Base-by-base conservation (phyloP, 345 rosid genomes). In the Luvunga scandens region DNA sequence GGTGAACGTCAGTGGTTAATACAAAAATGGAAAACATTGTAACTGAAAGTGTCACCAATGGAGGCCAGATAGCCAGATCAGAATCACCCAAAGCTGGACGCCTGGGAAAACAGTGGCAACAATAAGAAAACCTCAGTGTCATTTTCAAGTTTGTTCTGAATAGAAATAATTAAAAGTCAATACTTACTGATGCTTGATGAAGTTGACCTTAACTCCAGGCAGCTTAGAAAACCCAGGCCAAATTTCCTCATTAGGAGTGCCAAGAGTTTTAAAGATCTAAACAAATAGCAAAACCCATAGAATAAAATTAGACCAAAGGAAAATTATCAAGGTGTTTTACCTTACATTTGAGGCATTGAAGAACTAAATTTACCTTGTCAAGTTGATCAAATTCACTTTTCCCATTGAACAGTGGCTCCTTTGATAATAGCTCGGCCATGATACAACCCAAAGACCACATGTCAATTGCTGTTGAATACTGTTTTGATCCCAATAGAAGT, bases 391-490 rank as follows among this genome's bases (percentile, higher is more conserved):
- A 82, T 85, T 96, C 99, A 71, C 93, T 89, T 88, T 91, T 96
- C 74, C 99, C 99, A 86, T 92, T 94, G 81, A 96, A 96, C 66
- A 96, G 83, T 28, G 99, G 93, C 74, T 89, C 92, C 83, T 94
- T 96, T 1, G 97, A 90, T 62, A 96, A 85, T 56, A 96, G 77
- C 76, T 96, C 99, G 68, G 98, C 98, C 99, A 96, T 96, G 61
- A 96, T 94, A 83, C 99, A 96, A 64, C 99, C 99, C 71, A 96
- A 82, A 30, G 99, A 96, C 99, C 99, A 96, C 99, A 96, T 94
- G 88, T 96, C 99, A 87, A 97, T 91, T 53, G 99, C 96, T 28
- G 98, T 97, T 71, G 99, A 97, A 89, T 97, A 97, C 75, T 90
- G 98, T 83, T 88, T 93, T 31, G 89, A 88, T 81, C 99, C 99